Base-by-base conservation (phyloP, 1,284 basidiomycete genomes). In the Cryptococcus wingfieldii region DNA sequence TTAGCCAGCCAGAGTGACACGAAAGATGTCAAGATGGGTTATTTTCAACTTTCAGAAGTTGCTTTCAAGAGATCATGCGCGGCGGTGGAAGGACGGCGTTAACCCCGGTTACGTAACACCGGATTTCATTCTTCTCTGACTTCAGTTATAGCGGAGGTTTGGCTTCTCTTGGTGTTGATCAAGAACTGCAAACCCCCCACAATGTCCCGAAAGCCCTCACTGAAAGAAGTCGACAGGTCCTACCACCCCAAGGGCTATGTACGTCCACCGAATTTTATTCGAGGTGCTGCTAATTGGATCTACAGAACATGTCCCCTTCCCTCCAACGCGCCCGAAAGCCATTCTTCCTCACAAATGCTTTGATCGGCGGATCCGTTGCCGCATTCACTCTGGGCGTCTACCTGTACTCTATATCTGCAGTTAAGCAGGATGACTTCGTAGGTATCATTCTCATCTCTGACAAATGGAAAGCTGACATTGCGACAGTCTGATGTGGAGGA, bases 361-460 rank as follows among this genome's bases (percentile, higher is more conserved):
- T 95, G 47, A 90, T 89, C 0, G 94, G 93, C 5, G 62, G 84
- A 41, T 71, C 80, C 4, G 83, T 97, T 55, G 81, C 85, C 44
- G 81, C 82, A 2, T 95, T 97, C 73, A 85, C 84, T 31, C 82
- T 84, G n/a, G 85, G 86, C 46, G 86, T 96, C 16, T 98, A 92
- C 84, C 82, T 84, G 9, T 98, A 97, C 77, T 94, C 92, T 14
- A 94, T 98, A 72, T 83, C 84, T 43, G 91, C 92, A 12, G 92
- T 96, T 56, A 90, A 88, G 72, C 92, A 96, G 72, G 93, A 96
- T 69, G 86, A 88, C 56, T 95, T 95, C 72, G 88, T 78, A 54
- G 57, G 75, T 71, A 2, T 13, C 19, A 28, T 13, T 37, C 10
- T 16, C 41, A 14, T 43, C 31, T 43, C n/a, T 31, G 25, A 16